A percentile compares a stretch with the other conserved stretches of the same genome.
These are phyloP conservation scores for Aspergillus carbonarius DNA, from an alignment of 2,329 filamentous ascomycete species.

Conservation along the genomic window DNA sequence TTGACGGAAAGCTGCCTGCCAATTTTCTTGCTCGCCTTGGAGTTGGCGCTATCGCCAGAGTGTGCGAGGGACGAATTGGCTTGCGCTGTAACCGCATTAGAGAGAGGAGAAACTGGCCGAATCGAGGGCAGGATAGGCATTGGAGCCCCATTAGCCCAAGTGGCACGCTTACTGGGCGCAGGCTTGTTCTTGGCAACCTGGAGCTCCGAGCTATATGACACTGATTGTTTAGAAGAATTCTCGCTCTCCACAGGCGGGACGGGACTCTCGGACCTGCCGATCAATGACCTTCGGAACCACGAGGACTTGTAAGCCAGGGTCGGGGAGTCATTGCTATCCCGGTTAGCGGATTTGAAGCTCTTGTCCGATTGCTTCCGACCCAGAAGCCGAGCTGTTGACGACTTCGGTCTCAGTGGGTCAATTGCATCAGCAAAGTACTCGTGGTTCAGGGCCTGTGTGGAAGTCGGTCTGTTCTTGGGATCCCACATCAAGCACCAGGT, in stretches of 20 bases:
- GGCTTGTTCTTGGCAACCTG: constrained; percentile 55
- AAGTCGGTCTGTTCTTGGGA: constrained; percentile 86
- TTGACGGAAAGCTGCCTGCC: constrained; percentile 89
- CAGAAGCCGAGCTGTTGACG: constrained; percentile 77
- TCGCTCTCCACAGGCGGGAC: constrained; percentile 55
- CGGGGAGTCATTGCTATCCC: constrained; percentile 61
- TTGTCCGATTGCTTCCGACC: constrained; percentile 89
- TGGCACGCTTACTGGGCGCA: constrained; percentile 75
- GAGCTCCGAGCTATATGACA: constrained; percentile 45
- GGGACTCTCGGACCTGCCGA: constrained; percentile 70
- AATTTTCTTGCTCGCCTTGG: constrained; percentile 75
- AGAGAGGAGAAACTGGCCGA: constrained; percentile 91
- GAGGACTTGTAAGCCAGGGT: constrained; percentile 77
- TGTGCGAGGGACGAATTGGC: constrained; percentile 65
- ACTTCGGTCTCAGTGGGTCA: constrained; percentile 89
- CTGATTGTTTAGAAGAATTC: constrained; percentile 40
- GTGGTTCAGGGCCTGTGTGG: constrained; percentile 88
- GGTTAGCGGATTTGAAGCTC: constrained; percentile 60
- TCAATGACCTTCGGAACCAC: constrained; percentile 95
- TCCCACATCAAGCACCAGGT: constrained; percentile 99
- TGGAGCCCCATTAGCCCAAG: constrained; percentile 85
- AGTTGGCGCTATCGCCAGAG: constrained; percentile 39
- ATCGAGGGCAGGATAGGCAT: constrained; percentile 97
- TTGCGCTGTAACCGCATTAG: constrained; percentile 86
- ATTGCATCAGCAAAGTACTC: constrained; percentile 93